These are phyloP conservation scores for Cryptococcus wingfieldii DNA, from an alignment of 1,284 basidiomycete species.

Conservation along the genomic window DNA sequence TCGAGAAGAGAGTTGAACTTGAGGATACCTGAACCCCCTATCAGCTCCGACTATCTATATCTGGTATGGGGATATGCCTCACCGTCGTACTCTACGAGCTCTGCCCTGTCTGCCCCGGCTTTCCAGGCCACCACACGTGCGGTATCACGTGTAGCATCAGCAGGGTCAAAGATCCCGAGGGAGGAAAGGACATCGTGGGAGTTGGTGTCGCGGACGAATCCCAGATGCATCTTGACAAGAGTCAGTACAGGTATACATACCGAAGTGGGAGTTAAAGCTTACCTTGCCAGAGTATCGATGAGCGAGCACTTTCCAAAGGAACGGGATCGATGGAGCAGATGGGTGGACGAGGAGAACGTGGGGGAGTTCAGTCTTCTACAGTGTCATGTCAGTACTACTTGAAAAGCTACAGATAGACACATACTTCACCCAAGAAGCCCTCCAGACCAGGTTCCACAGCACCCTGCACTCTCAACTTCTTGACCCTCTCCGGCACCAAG, in stretches of 20 bases:
- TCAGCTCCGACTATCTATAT: background rate
- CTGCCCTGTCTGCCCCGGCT: constrained; percentile 16
- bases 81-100: constrained; percentile 41
- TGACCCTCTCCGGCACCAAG: constrained; percentile 64
- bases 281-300: constrained; percentile 64
- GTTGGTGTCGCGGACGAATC: constrained; percentile 59
- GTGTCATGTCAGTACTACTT: constrained; percentile 40
- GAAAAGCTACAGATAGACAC: background rate
- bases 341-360: constrained; percentile 70
- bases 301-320: constrained; percentile 78
- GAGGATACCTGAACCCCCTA: constrained; percentile 27
- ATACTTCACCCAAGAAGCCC: constrained; percentile 38
- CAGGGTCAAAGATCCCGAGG: constrained; percentile 26
- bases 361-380: constrained; percentile 56
- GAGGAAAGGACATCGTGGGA: constrained; percentile 52
- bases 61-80: background rate
- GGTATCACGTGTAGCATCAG: constrained; percentile 28
- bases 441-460: constrained; percentile 22
- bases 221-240: constrained; percentile 55
- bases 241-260: constrained; percentile 8
- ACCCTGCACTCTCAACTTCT: constrained; percentile 60
- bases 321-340: constrained; percentile 67
- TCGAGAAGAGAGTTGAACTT: constrained; percentile 48
- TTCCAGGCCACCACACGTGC: constrained; percentile 39
- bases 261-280: background rate